A percentile compares a stretch with the other conserved stretches of the same genome.
Conservation (phyloP, 1,284 basidiomycete genomes). For the Melampsora americana region DNA sequence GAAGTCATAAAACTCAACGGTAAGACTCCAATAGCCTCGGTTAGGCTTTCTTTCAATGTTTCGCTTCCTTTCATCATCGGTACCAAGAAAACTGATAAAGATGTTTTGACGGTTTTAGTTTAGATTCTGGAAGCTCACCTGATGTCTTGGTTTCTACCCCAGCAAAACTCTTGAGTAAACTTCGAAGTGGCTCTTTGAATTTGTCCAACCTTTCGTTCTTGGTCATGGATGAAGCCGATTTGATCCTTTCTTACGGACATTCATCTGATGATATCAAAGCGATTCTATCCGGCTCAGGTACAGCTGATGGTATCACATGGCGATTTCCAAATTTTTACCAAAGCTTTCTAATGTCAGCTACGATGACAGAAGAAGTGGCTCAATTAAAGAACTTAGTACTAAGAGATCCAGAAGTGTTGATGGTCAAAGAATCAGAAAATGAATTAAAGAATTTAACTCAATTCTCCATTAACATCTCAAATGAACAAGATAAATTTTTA, state of each 20-base stretch:
- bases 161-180: conserved; percentile 70
- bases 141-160: conserved; percentile 92
- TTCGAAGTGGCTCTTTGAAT: conserved; percentile 72
- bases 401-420: conserved; percentile 78
- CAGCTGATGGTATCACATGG: conserved; percentile 56
- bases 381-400: conserved; percentile 81
- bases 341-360: conserved; percentile 95
- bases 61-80: not conserved
- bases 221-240: conserved; percentile 96
- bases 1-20: conserved; percentile 54
- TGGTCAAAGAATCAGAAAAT: conserved; percentile 78
- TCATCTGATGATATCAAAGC: conserved; percentile 78
- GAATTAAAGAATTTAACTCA: conserved; percentile 76
- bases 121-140: conserved; percentile 69
- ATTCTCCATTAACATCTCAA: conserved; percentile 76
- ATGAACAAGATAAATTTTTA: conserved; percentile 90
- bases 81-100: conserved; percentile 56
- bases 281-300: conserved; percentile 66
- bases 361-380: conserved; percentile 93
- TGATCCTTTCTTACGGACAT: conserved; percentile 95
- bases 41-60: conserved; percentile 54
- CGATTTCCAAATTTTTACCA: conserved; percentile 81
- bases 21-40: conserved; percentile 70
- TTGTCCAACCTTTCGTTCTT: conserved; percentile 72
- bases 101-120: conserved; percentile 59